Conservation (phyloP, 495 filamentous ascomycete genomes). For the Pyrenula massariospora region DNA sequence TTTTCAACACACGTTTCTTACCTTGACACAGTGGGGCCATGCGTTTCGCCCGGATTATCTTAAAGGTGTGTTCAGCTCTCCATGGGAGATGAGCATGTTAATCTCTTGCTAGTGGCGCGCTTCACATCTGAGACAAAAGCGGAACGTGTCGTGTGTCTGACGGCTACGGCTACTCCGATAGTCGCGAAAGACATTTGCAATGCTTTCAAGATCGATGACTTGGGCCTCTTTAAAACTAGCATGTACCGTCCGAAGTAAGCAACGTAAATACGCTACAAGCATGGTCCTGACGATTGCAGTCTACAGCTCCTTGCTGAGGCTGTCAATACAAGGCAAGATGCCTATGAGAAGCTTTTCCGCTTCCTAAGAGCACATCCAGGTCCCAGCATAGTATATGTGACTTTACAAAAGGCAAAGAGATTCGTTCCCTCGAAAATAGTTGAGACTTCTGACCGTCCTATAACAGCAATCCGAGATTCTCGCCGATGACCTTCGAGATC, state of each 20-base stretch:
- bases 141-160: constrained; percentile 44
- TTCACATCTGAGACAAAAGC: constrained; percentile 44
- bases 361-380: constrained; percentile 39
- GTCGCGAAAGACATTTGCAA: constrained; percentile 40
- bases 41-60: constrained; percentile 48
- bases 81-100: background rate
- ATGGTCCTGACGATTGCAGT: constrained; percentile 3
- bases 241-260: constrained; percentile 41
- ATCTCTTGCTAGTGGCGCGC: constrained; percentile 29
- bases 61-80: constrained; percentile 9
- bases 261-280: background rate
- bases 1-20: background rate
- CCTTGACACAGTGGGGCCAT: constrained; percentile 32
- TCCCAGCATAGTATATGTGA: constrained; percentile 45
- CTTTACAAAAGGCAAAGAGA: constrained; percentile 21
- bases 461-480: constrained; percentile 31
- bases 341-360: constrained; percentile 25
- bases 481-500: constrained; percentile 16
- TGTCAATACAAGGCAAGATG: constrained; percentile 22
- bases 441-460: background rate
- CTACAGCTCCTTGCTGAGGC: constrained; percentile 36
- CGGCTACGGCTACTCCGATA: constrained; percentile 45
- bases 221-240: constrained; percentile 40
- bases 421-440: background rate
- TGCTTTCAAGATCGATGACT: constrained; percentile 35